Evolutionary conservation across 1,284 basidiomycete species (phyloP), one percentile per base, ranked within the genome.

Genomic region (Sporisorium iseilematis-ciliati): DNA sequence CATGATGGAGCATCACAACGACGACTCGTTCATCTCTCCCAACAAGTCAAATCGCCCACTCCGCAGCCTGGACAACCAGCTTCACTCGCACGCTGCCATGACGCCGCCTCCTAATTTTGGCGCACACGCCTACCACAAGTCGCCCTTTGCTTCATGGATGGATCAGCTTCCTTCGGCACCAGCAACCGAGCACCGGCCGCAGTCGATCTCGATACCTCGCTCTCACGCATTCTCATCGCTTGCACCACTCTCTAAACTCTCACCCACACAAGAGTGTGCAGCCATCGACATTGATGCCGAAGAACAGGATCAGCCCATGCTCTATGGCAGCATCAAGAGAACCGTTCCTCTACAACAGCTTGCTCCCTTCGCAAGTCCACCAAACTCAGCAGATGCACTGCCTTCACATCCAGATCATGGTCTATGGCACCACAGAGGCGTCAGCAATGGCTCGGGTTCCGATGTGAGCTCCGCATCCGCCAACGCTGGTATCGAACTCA

Each of bases 41-140:
- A 50, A 41, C 40, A 71, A 71, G 50, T 33, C 51, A 2, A 46
- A 58, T 33, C 68, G 50, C n/a, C 51, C 58, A 20, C 29, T 62
- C 3, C 62, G 51, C 35, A 50, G 29, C 38, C 33, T 68, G 50
- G 63, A 58, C 42, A 29, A 65, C 48, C 62, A 71, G 41, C 38
- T 65, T 18, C 49, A 61, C 18, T 48, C 75, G 16, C 64, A 75
- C 18, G 46, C 65, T 21, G 67, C 65, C 68, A 79, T 79, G 78
- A 79, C 78, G 29, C 78, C 78, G 23, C 75, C 78, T n/a, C 68
- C 72, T 26, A 74, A 50, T 60, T 70, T 79, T 42, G 68, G 71
- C 60, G 56, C 74, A 7, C 54, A 59, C 26, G 58, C 65, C 45
- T 68, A 58, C 43, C 63, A 71, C 29, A 73, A 79, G 35, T 73